Conservation (phyloP, 1,139 yeast genomes). For the Debaryomyces sp. region DNA sequence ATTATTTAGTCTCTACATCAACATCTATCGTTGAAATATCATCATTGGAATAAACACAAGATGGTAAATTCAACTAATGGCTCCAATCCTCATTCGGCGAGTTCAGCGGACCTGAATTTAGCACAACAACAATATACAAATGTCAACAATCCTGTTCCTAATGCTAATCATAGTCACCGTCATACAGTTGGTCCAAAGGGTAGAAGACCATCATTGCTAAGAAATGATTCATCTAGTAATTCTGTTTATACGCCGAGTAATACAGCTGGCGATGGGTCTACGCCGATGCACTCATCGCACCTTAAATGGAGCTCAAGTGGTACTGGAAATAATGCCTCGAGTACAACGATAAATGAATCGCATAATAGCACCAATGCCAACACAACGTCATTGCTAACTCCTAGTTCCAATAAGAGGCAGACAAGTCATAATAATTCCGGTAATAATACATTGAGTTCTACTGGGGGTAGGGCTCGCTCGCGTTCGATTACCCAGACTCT, state of each 20-base stretch:
- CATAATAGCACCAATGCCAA: constrained; percentile 4
- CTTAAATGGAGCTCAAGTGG: constrained; percentile 4
- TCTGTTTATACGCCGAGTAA: constrained; percentile 1
- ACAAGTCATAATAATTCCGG: constrained; percentile 4
- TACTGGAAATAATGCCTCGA: constrained; percentile 8
- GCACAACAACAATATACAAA: constrained; percentile 9
- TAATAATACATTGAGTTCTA: constrained; percentile 1
- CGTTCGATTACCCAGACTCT: constrained; percentile 24
- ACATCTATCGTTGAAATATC: background rate
- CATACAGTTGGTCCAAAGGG: constrained; percentile 7
- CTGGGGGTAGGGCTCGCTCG: constrained; percentile 19
- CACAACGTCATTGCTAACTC: constrained; percentile 10
- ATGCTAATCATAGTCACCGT: constrained; percentile 4
- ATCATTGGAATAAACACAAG: background rate
- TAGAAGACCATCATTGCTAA: constrained; percentile 24
- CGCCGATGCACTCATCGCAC: constrained; percentile 2
- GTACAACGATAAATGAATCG: constrained; percentile 7
- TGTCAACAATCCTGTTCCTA: constrained; percentile 7
- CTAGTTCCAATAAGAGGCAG: constrained; percentile 6
- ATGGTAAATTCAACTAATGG: constrained; percentile 1
- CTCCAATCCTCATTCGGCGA: background rate
- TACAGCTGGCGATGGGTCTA: background rate
- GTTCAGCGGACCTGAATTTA: constrained; percentile 10
- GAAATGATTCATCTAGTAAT: constrained; percentile 19
- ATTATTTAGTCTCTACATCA: constrained; percentile 2